These are phyloP conservation scores for Mentha longifolia DNA, from an alignment of 257 asterid species.

Conservation along the genomic window DNA sequence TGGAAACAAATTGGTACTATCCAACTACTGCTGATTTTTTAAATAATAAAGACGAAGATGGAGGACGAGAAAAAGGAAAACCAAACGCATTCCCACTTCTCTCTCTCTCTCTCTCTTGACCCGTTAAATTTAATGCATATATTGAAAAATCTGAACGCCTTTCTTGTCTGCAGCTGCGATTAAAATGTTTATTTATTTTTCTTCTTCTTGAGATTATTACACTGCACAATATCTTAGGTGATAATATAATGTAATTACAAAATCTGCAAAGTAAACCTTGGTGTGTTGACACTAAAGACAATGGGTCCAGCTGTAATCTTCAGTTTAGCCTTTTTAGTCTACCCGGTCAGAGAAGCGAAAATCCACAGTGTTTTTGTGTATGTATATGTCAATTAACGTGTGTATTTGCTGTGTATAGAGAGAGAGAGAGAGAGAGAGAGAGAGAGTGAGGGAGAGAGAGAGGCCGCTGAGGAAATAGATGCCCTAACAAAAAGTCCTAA, in stretches of 20 bases:
- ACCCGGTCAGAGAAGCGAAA: slow-evolving; percentile 41
- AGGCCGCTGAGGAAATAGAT: slow-evolving; percentile 35
- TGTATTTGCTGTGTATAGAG: slow-evolving; percentile 34
- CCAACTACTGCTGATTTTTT: background rate
- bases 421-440: slow-evolving; percentile 31
- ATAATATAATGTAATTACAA: slow-evolving; percentile 33
- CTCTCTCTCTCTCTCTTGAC: slow-evolving; percentile 45
- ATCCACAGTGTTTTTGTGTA: slow-evolving; percentile 33
- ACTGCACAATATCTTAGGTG: slow-evolving; percentile 39
- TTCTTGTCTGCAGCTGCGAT: slow-evolving; percentile 51
- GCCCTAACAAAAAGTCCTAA: slow-evolving; percentile 46
- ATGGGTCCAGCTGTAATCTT: slow-evolving; percentile 76
- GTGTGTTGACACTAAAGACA: slow-evolving; percentile 53
- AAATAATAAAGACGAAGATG: background rate
- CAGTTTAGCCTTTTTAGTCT: slow-evolving; percentile 52
- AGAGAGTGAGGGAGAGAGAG: too few relatives aligned
- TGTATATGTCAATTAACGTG: slow-evolving; percentile 39
- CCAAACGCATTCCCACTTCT: slow-evolving; percentile 29
- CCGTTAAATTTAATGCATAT: slow-evolving; percentile 60
- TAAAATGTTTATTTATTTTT: background rate
- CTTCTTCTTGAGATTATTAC: slow-evolving; percentile 29
- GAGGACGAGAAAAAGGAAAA: background rate
- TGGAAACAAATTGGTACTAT: background rate
- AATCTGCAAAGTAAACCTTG: slow-evolving; percentile 43
- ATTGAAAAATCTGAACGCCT: slow-evolving; percentile 63